Base-by-base conservation (phyloP, 2,329 filamentous ascomycete genomes). In the Scopulariopsis brevicaulis region DNA sequence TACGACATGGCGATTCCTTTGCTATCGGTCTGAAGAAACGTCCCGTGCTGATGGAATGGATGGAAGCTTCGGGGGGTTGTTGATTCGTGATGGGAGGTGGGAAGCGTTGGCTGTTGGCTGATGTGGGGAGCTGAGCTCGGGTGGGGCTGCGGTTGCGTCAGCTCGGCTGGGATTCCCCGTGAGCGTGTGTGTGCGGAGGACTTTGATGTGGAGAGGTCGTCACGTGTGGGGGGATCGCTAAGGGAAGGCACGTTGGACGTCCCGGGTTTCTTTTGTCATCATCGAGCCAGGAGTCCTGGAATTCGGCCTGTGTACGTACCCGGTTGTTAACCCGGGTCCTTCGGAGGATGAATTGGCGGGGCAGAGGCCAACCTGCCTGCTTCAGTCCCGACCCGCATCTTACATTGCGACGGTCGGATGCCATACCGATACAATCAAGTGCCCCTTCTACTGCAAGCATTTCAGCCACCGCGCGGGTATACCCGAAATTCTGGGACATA, bases 1-100 rank as follows among this genome's bases (percentile, higher is more conserved):
- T 61, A 57, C 57, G 65, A 60, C 46, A 50, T 50, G 20, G n/a
- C 18, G 15, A 46, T n/a, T n/a, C 14, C 40, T 15, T 15, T n/a
- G 2, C 40, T 46, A 15, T 46, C 40, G 40, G n/a, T n/a, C 15
- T n/a, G 15, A n/a, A 14, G n/a, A n/a, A n/a, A n/a, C n/a, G 18
- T 46, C 8, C 40, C 40, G 40, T 3, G 14, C 18, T n/a, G 40
- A 46, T 46, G 18, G 28, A n/a, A 46, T 15, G 40, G 15, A n/a
- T 46, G 40, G 14, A 46, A 46, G 18, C 3, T 2, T n/a, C 18
- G 6, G 6, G 40, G 40, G 11, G 11, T 46, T 18, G 40, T 46
- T 18, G 40, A 46, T 46, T 15, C 15, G 18, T 7, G 6, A n/a
- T 46, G 40, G 8, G 40, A n/a, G 37, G 18, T 43, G 3, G 37